phyloP scores from a whole-genome alignment of 139 green algal genomes.

The Nannochloris sp. region DNA sequence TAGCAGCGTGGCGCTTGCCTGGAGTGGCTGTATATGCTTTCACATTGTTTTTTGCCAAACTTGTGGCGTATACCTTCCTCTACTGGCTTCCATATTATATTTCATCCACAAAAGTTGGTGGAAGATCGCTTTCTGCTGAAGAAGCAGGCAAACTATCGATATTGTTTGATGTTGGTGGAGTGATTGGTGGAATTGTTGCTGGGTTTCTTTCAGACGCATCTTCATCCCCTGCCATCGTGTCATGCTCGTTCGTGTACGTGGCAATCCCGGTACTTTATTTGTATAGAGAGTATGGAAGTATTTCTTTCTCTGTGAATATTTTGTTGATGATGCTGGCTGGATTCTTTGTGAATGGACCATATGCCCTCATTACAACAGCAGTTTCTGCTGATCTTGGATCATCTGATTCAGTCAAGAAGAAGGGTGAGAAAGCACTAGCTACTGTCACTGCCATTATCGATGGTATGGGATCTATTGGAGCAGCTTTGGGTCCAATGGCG shows the following conservation, averaged over 20 bases:
- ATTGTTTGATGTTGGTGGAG: constrained; percentile 89
- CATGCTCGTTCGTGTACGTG: constrained; percentile 63
- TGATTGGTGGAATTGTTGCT: constrained; percentile 77
- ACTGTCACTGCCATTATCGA: constrained; percentile 98
- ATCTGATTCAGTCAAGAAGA: constrained; percentile 56
- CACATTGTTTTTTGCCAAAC: constrained; percentile 95
- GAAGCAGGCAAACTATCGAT: constrained; percentile 74
- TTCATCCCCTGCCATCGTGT: constrained; percentile 53
- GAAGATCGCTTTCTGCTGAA: constrained; percentile 47
- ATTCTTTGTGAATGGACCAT: constrained; percentile 94
- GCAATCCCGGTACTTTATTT: constrained; percentile 73
- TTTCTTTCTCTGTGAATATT: constrained; percentile 61
- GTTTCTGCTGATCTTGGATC: constrained; percentile 91
- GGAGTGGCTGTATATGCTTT: constrained; percentile 81
- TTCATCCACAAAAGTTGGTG: constrained; percentile 61
- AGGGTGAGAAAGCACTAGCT: constrained; percentile 72
- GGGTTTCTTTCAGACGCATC: constrained; percentile 77
- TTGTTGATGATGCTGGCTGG: constrained; percentile 74
- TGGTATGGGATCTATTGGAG: constrained; percentile 87
- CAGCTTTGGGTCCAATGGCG: constrained; percentile 80
- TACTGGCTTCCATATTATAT: constrained; percentile 99
- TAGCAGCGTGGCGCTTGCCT: constrained; percentile 78
- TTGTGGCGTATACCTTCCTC: constrained; percentile 96
- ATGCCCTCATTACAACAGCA: constrained; percentile 93
- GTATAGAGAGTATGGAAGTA: constrained; percentile 59